phyloP scores from a whole-genome alignment of 1,284 basidiomycete genomes.

The Golubevia sp. region DNA sequence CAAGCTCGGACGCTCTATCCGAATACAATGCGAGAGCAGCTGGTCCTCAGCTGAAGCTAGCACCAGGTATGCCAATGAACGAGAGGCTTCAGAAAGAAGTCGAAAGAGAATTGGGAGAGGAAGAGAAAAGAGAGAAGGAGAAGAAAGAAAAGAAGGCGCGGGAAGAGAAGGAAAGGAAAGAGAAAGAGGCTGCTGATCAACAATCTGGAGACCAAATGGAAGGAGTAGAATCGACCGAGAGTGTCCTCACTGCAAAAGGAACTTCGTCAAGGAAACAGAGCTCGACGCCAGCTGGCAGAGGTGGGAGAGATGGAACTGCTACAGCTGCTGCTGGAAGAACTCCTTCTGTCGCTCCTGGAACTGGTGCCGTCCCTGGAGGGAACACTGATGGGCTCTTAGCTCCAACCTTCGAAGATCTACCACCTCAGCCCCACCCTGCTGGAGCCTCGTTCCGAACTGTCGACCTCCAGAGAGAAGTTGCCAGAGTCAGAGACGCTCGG shows the following conservation, averaged over 20 bases:
- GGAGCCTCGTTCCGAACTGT: conserved; percentile 80
- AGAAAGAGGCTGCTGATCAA: not conserved
- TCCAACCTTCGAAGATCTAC: conserved; percentile 75
- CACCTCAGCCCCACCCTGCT: conserved; percentile 69
- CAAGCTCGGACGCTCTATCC: conserved; percentile 42
- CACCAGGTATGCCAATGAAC: conserved; percentile 40
- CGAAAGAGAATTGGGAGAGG: conserved; percentile 37
- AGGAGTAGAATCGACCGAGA: conserved; percentile 4
- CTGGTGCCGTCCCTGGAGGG: no score
- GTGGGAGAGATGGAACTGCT: no score
- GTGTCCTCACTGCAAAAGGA: not conserved
- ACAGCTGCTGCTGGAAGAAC: not conserved
- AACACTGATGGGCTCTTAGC: conserved; percentile 50
- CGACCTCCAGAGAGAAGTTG: conserved; percentile 90
- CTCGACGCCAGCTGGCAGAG: no score
- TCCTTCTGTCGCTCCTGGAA: not conserved
- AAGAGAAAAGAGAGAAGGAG: conserved; percentile 12
- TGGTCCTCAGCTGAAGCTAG: conserved; percentile 54
- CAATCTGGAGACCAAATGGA: not conserved
- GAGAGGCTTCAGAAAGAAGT: conserved; percentile 54
- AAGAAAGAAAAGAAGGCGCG: conserved; percentile 24
- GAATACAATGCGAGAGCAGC: conserved; percentile 53
- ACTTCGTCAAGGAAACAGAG: not conserved
- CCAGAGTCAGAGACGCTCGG: conserved; percentile 79
- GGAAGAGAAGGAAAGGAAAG: conserved; percentile 5